These are phyloP conservation scores for Beauveria bassiana DNA, from an alignment of 2,329 filamentous ascomycete species.

Conservation along the genomic window DNA sequence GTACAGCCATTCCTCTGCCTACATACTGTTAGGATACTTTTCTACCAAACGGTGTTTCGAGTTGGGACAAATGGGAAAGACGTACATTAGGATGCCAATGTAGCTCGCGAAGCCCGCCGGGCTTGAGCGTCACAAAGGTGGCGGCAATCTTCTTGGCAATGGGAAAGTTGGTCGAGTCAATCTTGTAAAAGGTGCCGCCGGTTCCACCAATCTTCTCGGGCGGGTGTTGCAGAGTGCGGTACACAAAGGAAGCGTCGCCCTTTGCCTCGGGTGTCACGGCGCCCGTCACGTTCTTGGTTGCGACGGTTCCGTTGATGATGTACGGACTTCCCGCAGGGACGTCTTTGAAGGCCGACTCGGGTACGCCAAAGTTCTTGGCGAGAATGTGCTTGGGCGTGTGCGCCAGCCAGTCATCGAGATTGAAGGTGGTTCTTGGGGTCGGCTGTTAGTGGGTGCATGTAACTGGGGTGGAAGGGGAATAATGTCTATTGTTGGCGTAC, in stretches of 20 bases:
- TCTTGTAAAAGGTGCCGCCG: conserved; percentile 55
- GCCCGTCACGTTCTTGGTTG: conserved; percentile 30
- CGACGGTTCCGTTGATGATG: conserved; percentile 50
- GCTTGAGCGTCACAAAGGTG: conserved; percentile 55
- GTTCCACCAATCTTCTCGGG: conserved; percentile 51
- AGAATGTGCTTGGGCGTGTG: conserved; percentile 56
- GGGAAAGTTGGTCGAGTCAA: conserved; percentile 61
- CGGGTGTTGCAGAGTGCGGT: conserved; percentile 47
- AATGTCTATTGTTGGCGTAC: conserved; percentile 24
- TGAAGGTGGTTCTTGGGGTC: conserved; percentile 54
- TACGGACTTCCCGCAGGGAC: conserved; percentile 53
- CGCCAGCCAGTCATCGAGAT: conserved; percentile 61
- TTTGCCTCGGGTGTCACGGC: conserved; percentile 37
- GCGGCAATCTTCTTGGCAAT: conserved; percentile 58
- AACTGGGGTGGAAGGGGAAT: fast-evolving
- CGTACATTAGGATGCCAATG: conserved; percentile 64
- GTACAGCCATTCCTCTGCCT: conserved; percentile 65
- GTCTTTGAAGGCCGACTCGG: conserved; percentile 49
- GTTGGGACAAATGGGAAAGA: neutral
- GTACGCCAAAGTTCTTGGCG: conserved; percentile 62
- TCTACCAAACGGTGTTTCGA: too few species aligned
- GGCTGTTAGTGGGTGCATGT: conserved; percentile 3
- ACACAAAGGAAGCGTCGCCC: conserved; percentile 55
- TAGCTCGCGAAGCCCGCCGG: conserved; percentile 54
- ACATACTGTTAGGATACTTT: neutral